Percentiles rank a stretch among this genome's conserved stretches.
Evolutionary conservation across 2,329 filamentous ascomycete species (phyloP).

Genomic region (Pezicula neosporulosa): DNA sequence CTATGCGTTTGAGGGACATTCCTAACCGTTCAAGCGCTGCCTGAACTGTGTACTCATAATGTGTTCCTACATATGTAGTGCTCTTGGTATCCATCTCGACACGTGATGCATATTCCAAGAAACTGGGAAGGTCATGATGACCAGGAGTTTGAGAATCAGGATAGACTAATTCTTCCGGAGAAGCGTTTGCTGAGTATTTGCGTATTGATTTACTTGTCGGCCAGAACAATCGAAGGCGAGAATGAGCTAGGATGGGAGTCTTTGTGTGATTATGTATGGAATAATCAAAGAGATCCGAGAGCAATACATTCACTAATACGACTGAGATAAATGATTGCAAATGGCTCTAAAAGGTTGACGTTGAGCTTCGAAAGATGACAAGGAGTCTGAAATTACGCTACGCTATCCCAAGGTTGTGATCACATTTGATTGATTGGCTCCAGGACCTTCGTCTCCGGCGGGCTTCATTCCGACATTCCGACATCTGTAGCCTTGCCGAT

Average conservation of each 20-base stretch:
- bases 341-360: background rate
- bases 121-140: conserved; percentile 63
- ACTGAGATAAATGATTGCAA: background rate
- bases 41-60: conserved; percentile 71
- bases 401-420: background rate
- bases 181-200: conserved; percentile 19
- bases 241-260: conserved; percentile 11
- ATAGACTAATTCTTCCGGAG: conserved; percentile 32
- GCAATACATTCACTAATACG: too few relatives aligned
- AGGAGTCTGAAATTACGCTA: background rate
- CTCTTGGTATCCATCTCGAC: conserved; percentile 50
- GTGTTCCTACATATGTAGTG: conserved; percentile 67
- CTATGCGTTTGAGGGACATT: conserved; percentile 63
- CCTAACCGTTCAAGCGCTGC: conserved; percentile 54
- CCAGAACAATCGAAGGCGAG: conserved; percentile 14
- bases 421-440: background rate
- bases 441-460: background rate
- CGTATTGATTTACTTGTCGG: conserved; percentile 12
- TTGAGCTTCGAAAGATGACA: background rate
- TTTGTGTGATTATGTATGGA: background rate
- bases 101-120: conserved; percentile 58
- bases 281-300: too few relatives aligned
- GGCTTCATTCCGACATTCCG: conserved; percentile 1
- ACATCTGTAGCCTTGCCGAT: conserved; percentile 13
- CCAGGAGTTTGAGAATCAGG: conserved; percentile 42